Conservation (phyloP, 2,329 filamentous ascomycete species). For the Harringtonia aguacate region DNA sequence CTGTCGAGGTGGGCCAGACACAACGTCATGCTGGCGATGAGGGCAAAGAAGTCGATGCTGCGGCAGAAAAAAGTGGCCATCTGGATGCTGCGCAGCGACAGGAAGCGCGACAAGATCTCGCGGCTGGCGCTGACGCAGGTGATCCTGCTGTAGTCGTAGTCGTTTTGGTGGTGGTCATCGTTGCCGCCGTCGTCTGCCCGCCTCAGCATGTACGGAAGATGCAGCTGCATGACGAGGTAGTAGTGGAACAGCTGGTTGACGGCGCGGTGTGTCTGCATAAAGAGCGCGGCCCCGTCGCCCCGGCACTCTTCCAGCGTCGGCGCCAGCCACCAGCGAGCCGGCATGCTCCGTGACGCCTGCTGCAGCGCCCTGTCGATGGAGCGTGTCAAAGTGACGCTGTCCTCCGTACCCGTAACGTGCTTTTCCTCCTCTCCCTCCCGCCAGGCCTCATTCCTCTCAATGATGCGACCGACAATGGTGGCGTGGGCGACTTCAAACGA, state of each 20-base stretch:
- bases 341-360: constrained; percentile 24
- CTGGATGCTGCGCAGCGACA: constrained; percentile 22
- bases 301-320: constrained; percentile 9
- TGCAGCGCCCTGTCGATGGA: constrained; percentile 28
- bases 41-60: constrained; percentile 29
- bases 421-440: constrained; percentile 1
- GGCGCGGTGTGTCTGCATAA: constrained; percentile 23
- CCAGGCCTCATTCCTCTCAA: constrained; percentile 22
- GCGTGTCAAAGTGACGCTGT: constrained; percentile 16
- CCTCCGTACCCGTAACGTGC: neutral
- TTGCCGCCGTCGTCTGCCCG: constrained; percentile 9
- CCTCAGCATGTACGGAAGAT: constrained; percentile 32
- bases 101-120: constrained; percentile 27
- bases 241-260: constrained; percentile 31
- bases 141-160: constrained; percentile 26
- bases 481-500: constrained; percentile 23
- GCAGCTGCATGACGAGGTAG: constrained; percentile 30
- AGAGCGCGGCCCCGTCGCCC: constrained; percentile 2
- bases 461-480: constrained; percentile 24
- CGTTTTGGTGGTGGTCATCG: too few relatives aligned
- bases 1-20: constrained; percentile 29
- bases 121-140: constrained; percentile 30
- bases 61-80: constrained; percentile 24
- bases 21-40: constrained; percentile 26
- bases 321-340: constrained; percentile 30